Evolutionary conservation across 2,329 filamentous ascomycete species (phyloP).

Genomic region (Aspergillus phoenicis): DNA sequence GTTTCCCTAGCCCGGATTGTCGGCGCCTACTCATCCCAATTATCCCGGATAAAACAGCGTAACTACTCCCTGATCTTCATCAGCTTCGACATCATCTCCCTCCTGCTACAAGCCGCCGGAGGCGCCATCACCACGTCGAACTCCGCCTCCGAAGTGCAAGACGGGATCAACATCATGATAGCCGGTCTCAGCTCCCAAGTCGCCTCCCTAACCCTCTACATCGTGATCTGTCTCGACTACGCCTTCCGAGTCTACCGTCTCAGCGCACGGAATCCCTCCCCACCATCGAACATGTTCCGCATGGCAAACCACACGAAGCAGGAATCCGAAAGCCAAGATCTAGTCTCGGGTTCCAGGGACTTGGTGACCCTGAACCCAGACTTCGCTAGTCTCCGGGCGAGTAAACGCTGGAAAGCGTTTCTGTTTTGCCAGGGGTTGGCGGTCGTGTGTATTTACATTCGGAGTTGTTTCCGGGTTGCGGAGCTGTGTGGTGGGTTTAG

Average conservation of each 20-base stretch:
- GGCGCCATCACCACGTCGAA: slow-evolving; percentile 50
- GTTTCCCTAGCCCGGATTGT: slow-evolving; percentile 18
- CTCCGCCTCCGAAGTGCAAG: neutral
- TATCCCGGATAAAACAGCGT: slow-evolving; percentile 11
- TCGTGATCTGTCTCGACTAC: slow-evolving; percentile 17
- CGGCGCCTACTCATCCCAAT: slow-evolving; percentile 14
- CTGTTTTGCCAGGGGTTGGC: slow-evolving; percentile 23
- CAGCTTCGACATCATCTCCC: slow-evolving; percentile 59
- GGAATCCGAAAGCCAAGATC: neutral
- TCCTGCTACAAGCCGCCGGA: slow-evolving; percentile 58
- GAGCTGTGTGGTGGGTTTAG: slow-evolving; percentile 53
- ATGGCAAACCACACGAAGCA: neutral
- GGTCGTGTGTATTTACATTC: slow-evolving; percentile 48
- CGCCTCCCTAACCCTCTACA: slow-evolving; percentile 19
- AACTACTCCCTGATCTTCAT: slow-evolving; percentile 49
- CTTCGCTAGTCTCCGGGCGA: neutral
- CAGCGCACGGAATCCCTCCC: neutral
- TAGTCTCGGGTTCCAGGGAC: neutral
- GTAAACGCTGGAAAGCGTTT: neutral
- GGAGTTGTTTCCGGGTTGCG: slow-evolving; percentile 54
- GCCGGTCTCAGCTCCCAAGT: slow-evolving; percentile 15
- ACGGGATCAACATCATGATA: slow-evolving; percentile 26
- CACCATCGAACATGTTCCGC: neutral
- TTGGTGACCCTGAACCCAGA: neutral
- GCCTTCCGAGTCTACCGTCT: slow-evolving; percentile 11